Evolutionary conservation across 768 basidiomycete species (phyloP).

Genomic region (Termitomyces sp.): DNA sequence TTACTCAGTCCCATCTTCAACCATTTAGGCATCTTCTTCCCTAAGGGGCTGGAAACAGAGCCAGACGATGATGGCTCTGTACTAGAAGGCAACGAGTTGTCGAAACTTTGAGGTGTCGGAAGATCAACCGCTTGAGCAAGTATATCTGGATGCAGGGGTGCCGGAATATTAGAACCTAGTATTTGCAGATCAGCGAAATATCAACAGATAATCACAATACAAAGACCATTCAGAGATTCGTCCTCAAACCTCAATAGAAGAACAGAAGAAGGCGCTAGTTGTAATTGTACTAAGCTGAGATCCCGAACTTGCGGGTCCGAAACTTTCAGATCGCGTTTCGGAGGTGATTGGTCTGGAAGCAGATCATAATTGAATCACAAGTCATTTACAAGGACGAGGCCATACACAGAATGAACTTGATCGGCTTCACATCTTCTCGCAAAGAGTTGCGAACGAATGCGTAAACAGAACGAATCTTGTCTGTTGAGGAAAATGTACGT

Average conservation of each 20-base stretch:
- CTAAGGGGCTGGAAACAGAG: slow-evolving; percentile 14
- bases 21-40: slow-evolving; percentile 76
- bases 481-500: slow-evolving; percentile 66
- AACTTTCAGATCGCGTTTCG: slow-evolving; percentile 77
- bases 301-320: slow-evolving; percentile 72
- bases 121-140: slow-evolving; percentile 59
- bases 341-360: slow-evolving; percentile 67
- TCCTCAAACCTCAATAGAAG: slow-evolving; percentile 74
- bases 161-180: slow-evolving; percentile 47
- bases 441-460: slow-evolving; percentile 74
- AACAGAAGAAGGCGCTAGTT: slow-evolving; percentile 75
- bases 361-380: neutral
- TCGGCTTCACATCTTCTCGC: slow-evolving; percentile 67
- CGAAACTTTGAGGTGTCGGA: slow-evolving; percentile 44
- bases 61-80: slow-evolving; percentile 4
- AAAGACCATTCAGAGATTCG: slow-evolving; percentile 57
- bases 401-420: slow-evolving; percentile 83
- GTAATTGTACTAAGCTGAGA: slow-evolving; percentile 59
- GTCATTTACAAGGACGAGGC: slow-evolving; percentile 18
- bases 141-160: slow-evolving; percentile 58
- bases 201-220: neutral
- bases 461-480: slow-evolving; percentile 79
- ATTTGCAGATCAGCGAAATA: slow-evolving; percentile 12
- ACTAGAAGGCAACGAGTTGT: slow-evolving; percentile 8
- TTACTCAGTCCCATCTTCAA: slow-evolving; percentile 60